Conservation (phyloP, 257 asterid species). For the Penstemon davidsonii region DNA sequence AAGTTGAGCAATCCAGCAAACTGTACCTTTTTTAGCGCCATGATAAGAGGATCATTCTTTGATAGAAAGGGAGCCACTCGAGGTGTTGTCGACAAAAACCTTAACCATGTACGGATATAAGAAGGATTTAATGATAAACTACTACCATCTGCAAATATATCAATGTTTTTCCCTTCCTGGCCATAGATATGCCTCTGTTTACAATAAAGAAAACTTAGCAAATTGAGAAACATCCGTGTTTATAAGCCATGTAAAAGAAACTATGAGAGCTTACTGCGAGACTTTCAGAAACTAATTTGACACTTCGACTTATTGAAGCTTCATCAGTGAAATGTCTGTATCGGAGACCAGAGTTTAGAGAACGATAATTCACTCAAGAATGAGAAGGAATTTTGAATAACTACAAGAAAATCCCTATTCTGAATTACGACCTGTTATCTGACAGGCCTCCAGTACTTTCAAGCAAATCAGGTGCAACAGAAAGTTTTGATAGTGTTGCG, state of each 20-base stretch:
- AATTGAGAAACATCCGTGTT: conserved; percentile 8
- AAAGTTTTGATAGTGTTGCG: conserved; percentile 76
- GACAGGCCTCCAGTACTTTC: conserved; percentile 74
- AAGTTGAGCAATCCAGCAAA: conserved; percentile 12
- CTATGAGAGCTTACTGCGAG: conserved; percentile 68
- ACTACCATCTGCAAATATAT: conserved; percentile 77
- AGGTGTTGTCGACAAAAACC: conserved; percentile 79
- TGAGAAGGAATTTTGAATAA: not conserved
- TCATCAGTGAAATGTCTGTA: conserved; percentile 65
- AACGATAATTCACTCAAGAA: conserved; percentile 28
- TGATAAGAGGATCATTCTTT: conserved; percentile 61
- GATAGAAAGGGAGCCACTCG: conserved; percentile 50
- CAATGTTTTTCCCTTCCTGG: conserved; percentile 56
- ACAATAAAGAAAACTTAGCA: conserved; percentile 20
- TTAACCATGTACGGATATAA: conserved; percentile 78
- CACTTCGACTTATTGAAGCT: conserved; percentile 61
- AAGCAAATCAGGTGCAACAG: conserved; percentile 85
- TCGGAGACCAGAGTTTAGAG: conserved; percentile 32
- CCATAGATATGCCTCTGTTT: conserved; percentile 74
- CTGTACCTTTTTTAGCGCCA: conserved; percentile 77
- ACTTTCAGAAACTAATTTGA: conserved; percentile 90
- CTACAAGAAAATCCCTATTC: conserved; percentile 13
- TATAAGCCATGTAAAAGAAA: not conserved
- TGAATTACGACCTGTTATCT: conserved; percentile 68
- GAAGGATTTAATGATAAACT: conserved; percentile 84